Percentiles rank a stretch among this genome's conserved stretches.
phyloP scores from a whole-genome alignment of 257 asterid genomes.

The Ophiorrhiza pumila region DNA sequence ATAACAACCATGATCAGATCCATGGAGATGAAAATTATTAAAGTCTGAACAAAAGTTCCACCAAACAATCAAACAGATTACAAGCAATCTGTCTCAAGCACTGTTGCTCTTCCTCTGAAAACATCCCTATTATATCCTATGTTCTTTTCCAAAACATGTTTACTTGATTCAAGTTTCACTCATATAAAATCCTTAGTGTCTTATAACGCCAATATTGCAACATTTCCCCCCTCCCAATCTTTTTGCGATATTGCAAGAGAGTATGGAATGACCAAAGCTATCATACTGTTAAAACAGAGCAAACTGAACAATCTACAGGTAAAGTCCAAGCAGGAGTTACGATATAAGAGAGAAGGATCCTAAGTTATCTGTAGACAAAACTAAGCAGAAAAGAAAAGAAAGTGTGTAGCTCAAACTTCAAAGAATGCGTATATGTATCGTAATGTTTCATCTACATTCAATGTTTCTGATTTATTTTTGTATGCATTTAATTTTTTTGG shows the following conservation, averaged over 20 bases:
- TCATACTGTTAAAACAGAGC: not conserved
- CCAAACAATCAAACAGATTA: not conserved
- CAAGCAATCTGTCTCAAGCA: not conserved
- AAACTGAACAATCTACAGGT: not conserved
- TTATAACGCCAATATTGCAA: not conserved
- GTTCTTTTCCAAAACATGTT: not conserved
- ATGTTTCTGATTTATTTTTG: too few relatives aligned
- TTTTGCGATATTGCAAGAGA: not conserved
- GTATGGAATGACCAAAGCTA: not conserved
- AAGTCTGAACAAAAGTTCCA: not conserved
- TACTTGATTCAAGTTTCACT: not conserved
- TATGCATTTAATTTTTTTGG: too few relatives aligned
- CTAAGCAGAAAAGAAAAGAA: not conserved
- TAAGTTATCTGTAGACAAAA: not conserved
- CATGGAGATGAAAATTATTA: not conserved
- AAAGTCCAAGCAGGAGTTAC: not conserved
- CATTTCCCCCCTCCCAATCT: not conserved
- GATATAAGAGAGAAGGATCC: not conserved
- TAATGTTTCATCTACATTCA: too few relatives aligned
- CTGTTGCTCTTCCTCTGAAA: not conserved
- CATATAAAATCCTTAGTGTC: not conserved
- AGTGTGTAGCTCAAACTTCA: not conserved
- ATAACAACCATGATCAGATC: not conserved
- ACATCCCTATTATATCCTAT: not conserved
- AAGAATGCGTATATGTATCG: not conserved